Percentiles rank a stretch among this genome's conserved stretches.
phyloP scores from a whole-genome alignment of 345 rosid genomes.

The Lepidium sativum region DNA sequence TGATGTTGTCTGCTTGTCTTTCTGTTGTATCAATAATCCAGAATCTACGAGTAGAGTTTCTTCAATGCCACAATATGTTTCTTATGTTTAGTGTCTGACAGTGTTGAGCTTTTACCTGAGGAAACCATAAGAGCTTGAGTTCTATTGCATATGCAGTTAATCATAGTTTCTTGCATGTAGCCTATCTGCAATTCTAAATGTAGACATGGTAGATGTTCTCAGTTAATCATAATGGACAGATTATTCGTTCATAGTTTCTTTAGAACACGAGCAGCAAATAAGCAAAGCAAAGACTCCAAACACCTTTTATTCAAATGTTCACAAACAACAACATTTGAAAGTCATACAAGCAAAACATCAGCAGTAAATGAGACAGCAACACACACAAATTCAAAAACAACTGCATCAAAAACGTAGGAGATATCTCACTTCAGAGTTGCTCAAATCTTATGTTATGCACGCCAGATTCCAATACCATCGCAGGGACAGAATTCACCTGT shows the following conservation, averaged over 20 bases:
- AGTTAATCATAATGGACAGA: background rate
- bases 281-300: slow-evolving; percentile 13
- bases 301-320: slow-evolving; percentile 9
- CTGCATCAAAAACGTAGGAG: background rate
- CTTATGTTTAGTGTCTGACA: background rate
- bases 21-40: slow-evolving; percentile 6
- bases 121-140: background rate
- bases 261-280: background rate
- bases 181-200: background rate
- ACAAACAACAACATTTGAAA: slow-evolving; percentile 6
- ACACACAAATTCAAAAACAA: background rate
- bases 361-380: background rate
- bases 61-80: background rate
- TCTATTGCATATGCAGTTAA: background rate
- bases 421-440: background rate
- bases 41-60: background rate
- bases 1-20: background rate
- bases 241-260: background rate
- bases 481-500: slow-evolving; percentile 5
- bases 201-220: background rate
- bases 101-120: background rate
- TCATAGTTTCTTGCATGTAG: background rate
- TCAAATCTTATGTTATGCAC: background rate
- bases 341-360: slow-evolving; percentile 13
- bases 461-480: slow-evolving; percentile 25